Conservation (phyloP, 1,139 yeast genomes). For the Ogataea hybrid region DNA sequence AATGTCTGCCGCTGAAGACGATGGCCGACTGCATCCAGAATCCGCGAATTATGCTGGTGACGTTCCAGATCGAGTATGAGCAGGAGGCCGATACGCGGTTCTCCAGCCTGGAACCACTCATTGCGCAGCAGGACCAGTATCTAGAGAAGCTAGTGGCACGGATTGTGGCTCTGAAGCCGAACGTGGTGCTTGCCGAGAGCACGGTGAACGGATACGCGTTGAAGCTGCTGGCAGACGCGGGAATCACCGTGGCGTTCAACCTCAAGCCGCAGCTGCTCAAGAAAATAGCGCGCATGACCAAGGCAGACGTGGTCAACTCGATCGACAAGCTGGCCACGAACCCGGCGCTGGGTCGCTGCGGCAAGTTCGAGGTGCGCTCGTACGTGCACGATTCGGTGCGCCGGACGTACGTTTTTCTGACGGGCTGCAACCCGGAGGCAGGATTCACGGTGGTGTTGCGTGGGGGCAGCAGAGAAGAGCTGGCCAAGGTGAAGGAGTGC, state of each 20-base stretch:
- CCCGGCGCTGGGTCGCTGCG: constrained; percentile 72
- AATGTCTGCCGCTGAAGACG: constrained; percentile 73
- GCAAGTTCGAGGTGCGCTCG: constrained; percentile 65
- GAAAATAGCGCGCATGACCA: constrained; percentile 75
- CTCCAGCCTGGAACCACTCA: constrained; percentile 76
- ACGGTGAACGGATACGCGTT: constrained; percentile 84
- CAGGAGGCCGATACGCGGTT: constrained; percentile 50
- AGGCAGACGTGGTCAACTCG: constrained; percentile 74
- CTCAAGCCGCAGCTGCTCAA: constrained; percentile 82
- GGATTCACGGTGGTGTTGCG: constrained; percentile 85
- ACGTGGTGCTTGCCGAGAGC: constrained; percentile 75
- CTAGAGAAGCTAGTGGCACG: constrained; percentile 79
- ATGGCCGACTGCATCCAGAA: constrained; percentile 65
- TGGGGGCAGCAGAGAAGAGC: constrained; percentile 62
- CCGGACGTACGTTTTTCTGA: constrained; percentile 72
- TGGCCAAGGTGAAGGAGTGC: constrained; percentile 72
- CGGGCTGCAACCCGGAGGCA: constrained; percentile 69
- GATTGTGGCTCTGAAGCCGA: constrained; percentile 74
- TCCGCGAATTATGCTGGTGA: constrained; percentile 78
- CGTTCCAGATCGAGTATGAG: constrained; percentile 90
- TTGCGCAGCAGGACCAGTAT: constrained; percentile 87
- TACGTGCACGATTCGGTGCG: constrained; percentile 53
- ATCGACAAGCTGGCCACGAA: constrained; percentile 60
- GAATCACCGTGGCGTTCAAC: constrained; percentile 74
- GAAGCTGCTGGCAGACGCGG: constrained; percentile 65